Conservation (phyloP, 2,329 filamentous ascomycete species). For the Apiospora marii region DNA sequence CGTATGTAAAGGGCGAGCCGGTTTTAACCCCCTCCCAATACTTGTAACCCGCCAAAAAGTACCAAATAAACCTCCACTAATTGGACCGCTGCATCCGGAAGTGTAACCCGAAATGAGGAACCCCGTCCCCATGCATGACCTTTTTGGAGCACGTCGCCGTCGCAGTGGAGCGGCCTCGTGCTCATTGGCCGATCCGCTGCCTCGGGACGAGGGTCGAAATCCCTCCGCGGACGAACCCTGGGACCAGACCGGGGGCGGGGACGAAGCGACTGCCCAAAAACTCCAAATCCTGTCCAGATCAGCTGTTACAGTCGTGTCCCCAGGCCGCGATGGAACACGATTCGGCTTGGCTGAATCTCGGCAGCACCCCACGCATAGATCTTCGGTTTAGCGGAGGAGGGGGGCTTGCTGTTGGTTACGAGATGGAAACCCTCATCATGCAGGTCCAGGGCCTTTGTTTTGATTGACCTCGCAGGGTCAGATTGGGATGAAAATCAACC, state of each 20-base stretch:
- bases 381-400: neutral
- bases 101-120: neutral
- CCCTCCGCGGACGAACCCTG: neutral
- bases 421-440: neutral
- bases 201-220: neutral
- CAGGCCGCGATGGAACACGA: neutral
- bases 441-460: neutral
- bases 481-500: neutral
- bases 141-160: neutral
- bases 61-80: neutral
- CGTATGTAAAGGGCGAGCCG: neutral
- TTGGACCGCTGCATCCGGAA: neutral
- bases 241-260: neutral
- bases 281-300: no score
- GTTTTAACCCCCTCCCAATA: neutral
- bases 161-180: neutral
- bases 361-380: neutral
- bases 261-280: neutral
- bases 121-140: neutral
- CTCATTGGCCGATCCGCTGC: neutral
- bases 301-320: no score
- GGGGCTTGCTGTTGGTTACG: neutral
- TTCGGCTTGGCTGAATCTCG: neutral
- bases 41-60: neutral
- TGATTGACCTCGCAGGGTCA: neutral